Conservation (phyloP, 2,329 filamentous ascomycete genomes). For the Epicoccum sorghinum region DNA sequence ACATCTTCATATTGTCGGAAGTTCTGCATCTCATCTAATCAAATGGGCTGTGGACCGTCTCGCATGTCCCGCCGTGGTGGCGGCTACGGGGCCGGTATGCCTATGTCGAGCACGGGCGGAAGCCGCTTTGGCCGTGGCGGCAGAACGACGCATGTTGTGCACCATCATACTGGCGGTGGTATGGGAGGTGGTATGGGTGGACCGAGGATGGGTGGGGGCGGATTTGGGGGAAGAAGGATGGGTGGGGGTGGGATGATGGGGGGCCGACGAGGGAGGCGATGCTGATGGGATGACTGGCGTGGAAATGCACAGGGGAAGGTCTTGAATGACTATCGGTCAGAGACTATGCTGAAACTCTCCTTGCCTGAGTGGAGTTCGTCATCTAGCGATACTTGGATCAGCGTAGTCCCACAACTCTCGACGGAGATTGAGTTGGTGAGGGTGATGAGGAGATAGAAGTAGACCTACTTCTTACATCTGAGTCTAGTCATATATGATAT, state of each 20-base stretch:
- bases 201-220: slow-evolving; percentile 1
- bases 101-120: slow-evolving; percentile 1
- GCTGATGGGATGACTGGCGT: neutral
- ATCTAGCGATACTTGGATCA: no score
- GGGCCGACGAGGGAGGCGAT: neutral
- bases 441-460: no score
- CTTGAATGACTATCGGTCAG: no score
- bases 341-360: no score
- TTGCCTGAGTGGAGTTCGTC: no score
- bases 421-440: no score
- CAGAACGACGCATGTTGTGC: slow-evolving; percentile 9
- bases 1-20: neutral
- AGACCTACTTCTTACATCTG: no score
- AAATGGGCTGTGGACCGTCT: slow-evolving; percentile 12
- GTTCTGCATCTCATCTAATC: neutral
- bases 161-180: slow-evolving; percentile 8
- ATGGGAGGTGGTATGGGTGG: slow-evolving; percentile 8
- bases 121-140: slow-evolving; percentile 8
- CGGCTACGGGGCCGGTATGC: slow-evolving; percentile 1
- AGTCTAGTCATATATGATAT: no score
- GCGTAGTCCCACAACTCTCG: no score
- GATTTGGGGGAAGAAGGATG: slow-evolving; percentile 1
- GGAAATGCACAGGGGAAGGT: no score
- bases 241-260: slow-evolving; percentile 2
- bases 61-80: slow-evolving; percentile 10